Evolutionary conservation across 495 filamentous ascomycete species (phyloP).

Genomic region (Pyrenopolyporus hunteri): DNA sequence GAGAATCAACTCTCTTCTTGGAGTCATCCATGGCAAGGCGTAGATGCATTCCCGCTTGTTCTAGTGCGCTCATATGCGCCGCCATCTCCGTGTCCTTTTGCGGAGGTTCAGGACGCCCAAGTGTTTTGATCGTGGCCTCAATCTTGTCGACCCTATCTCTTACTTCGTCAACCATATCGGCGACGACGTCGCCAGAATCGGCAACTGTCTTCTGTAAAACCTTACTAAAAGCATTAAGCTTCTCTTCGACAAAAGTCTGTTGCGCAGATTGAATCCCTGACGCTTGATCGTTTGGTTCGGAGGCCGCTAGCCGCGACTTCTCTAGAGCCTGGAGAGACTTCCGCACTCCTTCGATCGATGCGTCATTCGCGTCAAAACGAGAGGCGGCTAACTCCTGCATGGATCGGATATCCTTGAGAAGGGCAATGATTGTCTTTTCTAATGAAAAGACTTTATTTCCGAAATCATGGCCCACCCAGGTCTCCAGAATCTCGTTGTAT

Average conservation of each 20-base stretch:
- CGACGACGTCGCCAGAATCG: constrained; percentile 18
- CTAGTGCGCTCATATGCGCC: neutral
- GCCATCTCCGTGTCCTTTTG: constrained; percentile 2
- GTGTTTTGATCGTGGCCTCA: neutral
- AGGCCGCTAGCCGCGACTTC: neutral
- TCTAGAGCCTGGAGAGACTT: neutral
- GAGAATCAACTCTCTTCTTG: constrained; percentile 10
- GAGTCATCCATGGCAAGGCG: constrained; percentile 2
- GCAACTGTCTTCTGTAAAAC: constrained; percentile 8
- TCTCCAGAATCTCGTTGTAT: constrained; percentile 30
- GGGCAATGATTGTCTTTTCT: constrained; percentile 7
- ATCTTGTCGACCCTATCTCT: constrained; percentile 1
- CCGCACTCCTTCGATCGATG: constrained; percentile 3
- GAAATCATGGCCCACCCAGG: constrained; percentile 36
- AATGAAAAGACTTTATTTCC: constrained; percentile 24
- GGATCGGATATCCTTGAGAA: constrained; percentile 8
- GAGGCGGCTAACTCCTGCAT: neutral
- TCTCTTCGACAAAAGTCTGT: constrained; percentile 12
- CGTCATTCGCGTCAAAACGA: constrained; percentile 2
- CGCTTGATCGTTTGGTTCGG: neutral
- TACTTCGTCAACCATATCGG: constrained; percentile 32
- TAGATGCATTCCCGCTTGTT: neutral
- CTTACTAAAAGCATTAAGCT: neutral
- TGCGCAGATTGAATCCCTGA: neutral
- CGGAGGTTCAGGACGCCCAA: neutral